phyloP scores from a whole-genome alignment of 805 yeast species.

The Lipomyces oligophaga region DNA sequence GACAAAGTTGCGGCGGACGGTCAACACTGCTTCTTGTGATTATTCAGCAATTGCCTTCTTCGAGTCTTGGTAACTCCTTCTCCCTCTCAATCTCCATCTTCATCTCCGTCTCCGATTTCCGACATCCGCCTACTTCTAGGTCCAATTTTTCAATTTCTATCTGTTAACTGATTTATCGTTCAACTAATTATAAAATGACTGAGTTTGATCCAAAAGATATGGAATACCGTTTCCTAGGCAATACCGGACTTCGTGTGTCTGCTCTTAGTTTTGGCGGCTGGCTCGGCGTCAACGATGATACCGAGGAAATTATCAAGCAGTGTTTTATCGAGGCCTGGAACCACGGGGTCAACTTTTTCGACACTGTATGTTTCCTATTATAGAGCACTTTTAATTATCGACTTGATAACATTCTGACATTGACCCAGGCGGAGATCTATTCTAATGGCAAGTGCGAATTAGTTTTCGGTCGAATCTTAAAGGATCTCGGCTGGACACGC shows the following conservation, averaged over 20 bases:
- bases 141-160: neutral
- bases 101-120: too few relatives aligned
- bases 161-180: neutral
- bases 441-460: constrained; percentile 34
- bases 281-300: constrained; percentile 35
- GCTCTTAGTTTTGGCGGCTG: constrained; percentile 38
- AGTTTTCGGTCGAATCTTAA: constrained; percentile 34
- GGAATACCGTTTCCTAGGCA: constrained; percentile 37
- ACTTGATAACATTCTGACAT: neutral
- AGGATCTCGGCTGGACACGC: constrained; percentile 36
- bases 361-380: constrained; percentile 31
- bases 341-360: constrained; percentile 37
- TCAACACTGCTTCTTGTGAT: too few relatives aligned
- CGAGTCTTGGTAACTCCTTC: too few relatives aligned
- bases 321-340: constrained; percentile 36
- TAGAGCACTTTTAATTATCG: neutral
- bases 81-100: too few relatives aligned
- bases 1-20: too few relatives aligned
- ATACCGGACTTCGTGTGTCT: constrained; percentile 36
- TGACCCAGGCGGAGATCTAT: constrained; percentile 33
- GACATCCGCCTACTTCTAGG: too few relatives aligned
- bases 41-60: too few relatives aligned
- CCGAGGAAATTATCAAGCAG: constrained; percentile 31
- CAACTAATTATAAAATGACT: constrained; percentile 9
- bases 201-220: constrained; percentile 28